phyloP scores from a whole-genome alignment of 2,329 filamentous ascomycete species.

The Arthroderma sp. region DNA sequence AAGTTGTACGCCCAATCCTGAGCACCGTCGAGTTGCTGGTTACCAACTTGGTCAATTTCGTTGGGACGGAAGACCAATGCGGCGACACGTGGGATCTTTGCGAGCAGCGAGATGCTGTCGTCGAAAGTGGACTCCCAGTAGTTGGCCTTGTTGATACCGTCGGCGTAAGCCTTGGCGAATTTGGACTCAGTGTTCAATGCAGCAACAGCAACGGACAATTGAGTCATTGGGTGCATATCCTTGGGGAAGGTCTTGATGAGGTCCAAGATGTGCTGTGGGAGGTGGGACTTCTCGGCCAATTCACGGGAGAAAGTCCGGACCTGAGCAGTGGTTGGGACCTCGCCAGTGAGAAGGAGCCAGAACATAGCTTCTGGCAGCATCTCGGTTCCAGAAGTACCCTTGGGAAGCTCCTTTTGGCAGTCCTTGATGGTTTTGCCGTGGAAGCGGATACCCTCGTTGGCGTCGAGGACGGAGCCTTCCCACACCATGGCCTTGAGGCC shows the following conservation, averaged over 20 bases:
- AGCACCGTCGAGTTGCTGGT: constrained; percentile 57
- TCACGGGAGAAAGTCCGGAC: constrained; percentile 71
- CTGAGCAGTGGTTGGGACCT: constrained; percentile 73
- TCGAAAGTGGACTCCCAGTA: constrained; percentile 99
- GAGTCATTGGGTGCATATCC: constrained; percentile 94
- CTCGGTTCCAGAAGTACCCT: constrained; percentile 71
- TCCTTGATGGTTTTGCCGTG: constrained; percentile 97
- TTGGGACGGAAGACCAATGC: constrained; percentile 96
- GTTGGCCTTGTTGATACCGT: constrained; percentile 83
- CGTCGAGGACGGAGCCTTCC: constrained; percentile 94
- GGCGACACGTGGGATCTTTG: constrained; percentile 91
- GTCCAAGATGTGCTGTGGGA: constrained; percentile 71
- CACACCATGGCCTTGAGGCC: constrained; percentile 96
- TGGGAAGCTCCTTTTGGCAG: constrained; percentile 85
- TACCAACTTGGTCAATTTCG: constrained; percentile 59
- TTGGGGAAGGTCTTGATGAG: constrained; percentile 83
- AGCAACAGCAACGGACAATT: constrained; percentile 87
- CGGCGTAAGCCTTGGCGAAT: constrained; percentile 86
- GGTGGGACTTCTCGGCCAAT: constrained; percentile 69
- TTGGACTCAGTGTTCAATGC: constrained; percentile 90
- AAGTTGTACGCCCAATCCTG: constrained; percentile 99
- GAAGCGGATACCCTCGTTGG: constrained; percentile 95
- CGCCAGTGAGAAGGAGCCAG: constrained; percentile 89
- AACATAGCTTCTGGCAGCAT: constrained; percentile 99
- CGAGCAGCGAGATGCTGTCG: constrained; percentile 82